Evolutionary conservation across 2,329 filamentous ascomycete genomes (phyloP).

Genomic region (Apiospora pterosperma): DNA sequence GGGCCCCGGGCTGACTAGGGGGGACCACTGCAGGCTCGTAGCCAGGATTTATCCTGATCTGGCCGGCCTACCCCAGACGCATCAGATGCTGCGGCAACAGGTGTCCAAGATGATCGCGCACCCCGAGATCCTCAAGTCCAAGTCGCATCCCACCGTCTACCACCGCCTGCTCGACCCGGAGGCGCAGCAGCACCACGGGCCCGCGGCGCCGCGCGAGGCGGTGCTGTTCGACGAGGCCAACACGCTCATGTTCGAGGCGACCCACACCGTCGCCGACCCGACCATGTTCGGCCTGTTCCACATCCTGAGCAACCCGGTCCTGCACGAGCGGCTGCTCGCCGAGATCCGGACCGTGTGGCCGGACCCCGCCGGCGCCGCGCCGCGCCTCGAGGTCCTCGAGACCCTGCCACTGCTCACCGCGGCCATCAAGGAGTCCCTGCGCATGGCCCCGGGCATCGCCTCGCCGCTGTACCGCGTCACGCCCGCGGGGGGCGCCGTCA

Average conservation of each 20-base stretch:
- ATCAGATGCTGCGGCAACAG: background rate
- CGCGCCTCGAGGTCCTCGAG: constrained; percentile 7
- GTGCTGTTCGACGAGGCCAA: constrained; percentile 10
- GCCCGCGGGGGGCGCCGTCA: background rate
- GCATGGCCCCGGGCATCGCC: constrained; percentile 3
- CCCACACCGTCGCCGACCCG: constrained; percentile 2
- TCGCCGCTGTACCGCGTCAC: constrained; percentile 3
- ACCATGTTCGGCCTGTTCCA: constrained; percentile 4
- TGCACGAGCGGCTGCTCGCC: background rate
- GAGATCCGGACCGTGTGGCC: constrained; percentile 1
- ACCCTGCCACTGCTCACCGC: constrained; percentile 4
- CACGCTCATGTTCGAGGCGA: constrained; percentile 6
- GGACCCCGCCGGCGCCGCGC: background rate
- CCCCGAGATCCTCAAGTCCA: constrained; percentile 8
- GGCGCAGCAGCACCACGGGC: constrained; percentile 21
- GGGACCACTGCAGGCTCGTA: background rate
- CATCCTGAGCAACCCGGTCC: background rate
- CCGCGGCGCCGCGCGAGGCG: constrained; percentile 23
- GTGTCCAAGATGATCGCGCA: background rate
- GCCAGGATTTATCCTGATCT: background rate
- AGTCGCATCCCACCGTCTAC: constrained; percentile 18
- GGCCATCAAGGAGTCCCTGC: constrained; percentile 7
- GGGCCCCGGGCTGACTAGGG: too few relatives aligned
- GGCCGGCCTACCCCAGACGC: background rate
- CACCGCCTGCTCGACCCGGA: constrained; percentile 2